phyloP scores from a whole-genome alignment of 2,329 filamentous ascomycete species.

The Salinomyces thailandicus region DNA sequence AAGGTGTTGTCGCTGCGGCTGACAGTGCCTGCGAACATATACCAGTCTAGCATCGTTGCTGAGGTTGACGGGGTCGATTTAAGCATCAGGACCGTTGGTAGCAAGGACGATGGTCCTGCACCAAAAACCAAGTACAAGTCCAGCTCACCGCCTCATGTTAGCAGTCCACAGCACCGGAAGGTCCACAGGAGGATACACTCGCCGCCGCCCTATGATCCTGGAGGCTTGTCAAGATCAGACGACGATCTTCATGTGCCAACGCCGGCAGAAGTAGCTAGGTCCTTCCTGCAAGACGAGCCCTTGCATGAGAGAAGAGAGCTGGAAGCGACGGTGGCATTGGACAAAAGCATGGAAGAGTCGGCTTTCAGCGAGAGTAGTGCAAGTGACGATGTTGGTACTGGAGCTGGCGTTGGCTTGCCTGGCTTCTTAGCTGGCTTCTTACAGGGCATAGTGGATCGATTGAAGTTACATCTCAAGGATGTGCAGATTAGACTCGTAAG shows the following conservation, averaged over 20 bases:
- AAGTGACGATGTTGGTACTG: constrained; percentile 54
- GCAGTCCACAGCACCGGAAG: constrained; percentile 26
- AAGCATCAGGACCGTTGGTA: constrained; percentile 27
- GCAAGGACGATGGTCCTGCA: neutral
- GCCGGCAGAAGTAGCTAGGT: constrained; percentile 62
- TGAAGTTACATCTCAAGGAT: constrained; percentile 54
- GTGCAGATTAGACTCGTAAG: constrained; percentile 59
- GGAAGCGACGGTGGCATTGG: constrained; percentile 54
- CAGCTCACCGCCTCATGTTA: constrained; percentile 13
- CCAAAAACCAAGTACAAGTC: constrained; percentile 21
- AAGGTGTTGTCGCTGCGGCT: constrained; percentile 66
- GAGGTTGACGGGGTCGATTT: constrained; percentile 75
- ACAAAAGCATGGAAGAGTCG: constrained; percentile 49
- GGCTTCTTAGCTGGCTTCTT: constrained; percentile 61
- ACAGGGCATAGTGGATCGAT: constrained; percentile 62
- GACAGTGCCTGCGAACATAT: constrained; percentile 79
- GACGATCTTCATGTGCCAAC: constrained; percentile 47
- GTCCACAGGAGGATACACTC: constrained; percentile 25
- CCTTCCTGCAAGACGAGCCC: constrained; percentile 65
- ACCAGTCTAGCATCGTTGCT: constrained; percentile 69
- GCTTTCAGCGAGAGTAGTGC: constrained; percentile 46
- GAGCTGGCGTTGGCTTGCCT: constrained; percentile 58
- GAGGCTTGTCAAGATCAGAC: constrained; percentile 18
- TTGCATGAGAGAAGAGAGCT: constrained; percentile 54
- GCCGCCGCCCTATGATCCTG: constrained; percentile 17